These are phyloP conservation scores for Pseudofabraea citricarpa DNA, from an alignment of 2,329 filamentous ascomycete species.

Conservation along the genomic window DNA sequence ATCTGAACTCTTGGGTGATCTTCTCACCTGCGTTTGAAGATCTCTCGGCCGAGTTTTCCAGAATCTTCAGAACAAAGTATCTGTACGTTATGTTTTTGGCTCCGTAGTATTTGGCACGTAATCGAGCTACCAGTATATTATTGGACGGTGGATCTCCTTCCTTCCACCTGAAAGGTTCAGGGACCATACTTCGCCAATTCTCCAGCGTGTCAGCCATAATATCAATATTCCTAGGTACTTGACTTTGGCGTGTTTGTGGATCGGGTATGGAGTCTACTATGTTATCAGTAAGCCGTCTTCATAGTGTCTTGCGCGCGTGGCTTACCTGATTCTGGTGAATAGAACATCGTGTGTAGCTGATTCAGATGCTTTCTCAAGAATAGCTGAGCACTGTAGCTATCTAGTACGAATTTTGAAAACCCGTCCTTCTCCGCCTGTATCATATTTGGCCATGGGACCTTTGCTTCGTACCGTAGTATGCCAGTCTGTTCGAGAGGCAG, in stretches of 20 bases:
- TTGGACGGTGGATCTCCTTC: conserved; percentile 59
- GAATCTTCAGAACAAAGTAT: conserved; percentile 60
- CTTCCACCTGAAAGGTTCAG: conserved; percentile 47
- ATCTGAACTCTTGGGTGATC: conserved; percentile 16
- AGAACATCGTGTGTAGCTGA: conserved; percentile 46
- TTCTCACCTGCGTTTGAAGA: conserved; percentile 13
- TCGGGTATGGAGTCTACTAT: conserved; percentile 19
- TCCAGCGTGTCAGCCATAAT: background rate
- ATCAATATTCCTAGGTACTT: conserved; percentile 7
- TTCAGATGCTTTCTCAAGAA: conserved; percentile 63
- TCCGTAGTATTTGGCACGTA: conserved; percentile 93
- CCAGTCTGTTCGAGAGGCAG: conserved; percentile 59
- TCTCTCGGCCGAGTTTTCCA: conserved; percentile 32
- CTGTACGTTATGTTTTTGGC: conserved; percentile 86
- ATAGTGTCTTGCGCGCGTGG: conserved; percentile 28
- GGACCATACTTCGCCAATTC: conserved; percentile 29
- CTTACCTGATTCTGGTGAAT: conserved; percentile 23
- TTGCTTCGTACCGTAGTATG: conserved; percentile 55
- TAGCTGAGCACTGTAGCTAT: conserved; percentile 59
- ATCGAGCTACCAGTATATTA: conserved; percentile 75
- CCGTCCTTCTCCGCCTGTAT: conserved; percentile 37
- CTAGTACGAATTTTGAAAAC: conserved; percentile 43
- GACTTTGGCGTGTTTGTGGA: conserved; percentile 14
- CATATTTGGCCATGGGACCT: conserved; percentile 63
- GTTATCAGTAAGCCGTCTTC: conserved; percentile 44